phyloP scores from a whole-genome alignment of 257 asterid species.

The Solanum chiquidenum region DNA sequence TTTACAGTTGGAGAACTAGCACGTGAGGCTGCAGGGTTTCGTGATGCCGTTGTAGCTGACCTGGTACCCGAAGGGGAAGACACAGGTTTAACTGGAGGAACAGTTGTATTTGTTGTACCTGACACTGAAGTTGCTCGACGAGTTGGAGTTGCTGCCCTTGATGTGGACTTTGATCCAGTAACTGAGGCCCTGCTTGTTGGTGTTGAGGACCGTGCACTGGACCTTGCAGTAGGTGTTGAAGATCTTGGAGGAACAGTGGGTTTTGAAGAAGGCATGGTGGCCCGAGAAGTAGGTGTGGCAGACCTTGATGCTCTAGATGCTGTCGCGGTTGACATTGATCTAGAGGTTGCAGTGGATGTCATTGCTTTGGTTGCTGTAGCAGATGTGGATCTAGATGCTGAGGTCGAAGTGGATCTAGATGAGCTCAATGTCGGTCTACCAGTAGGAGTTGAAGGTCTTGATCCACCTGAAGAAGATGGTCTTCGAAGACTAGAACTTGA shows the following conservation, averaged over 20 bases:
- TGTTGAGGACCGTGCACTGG: constrained; percentile 67
- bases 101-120: constrained; percentile 23
- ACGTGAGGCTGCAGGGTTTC: constrained; percentile 45
- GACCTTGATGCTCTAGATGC: constrained; percentile 67
- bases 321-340: constrained; percentile 10
- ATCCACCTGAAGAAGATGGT: constrained; percentile 89
- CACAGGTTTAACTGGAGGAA: constrained; percentile 33
- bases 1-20: constrained; percentile 75
- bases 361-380: constrained; percentile 36
- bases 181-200: constrained; percentile 58
- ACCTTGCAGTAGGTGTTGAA: constrained; percentile 78
- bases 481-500: constrained; percentile 67
- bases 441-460: constrained; percentile 88
- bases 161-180: constrained; percentile 55
- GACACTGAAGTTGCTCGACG: constrained; percentile 47
- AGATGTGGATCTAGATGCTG: constrained; percentile 39
- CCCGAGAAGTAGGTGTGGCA: constrained; percentile 71
- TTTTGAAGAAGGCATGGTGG: constrained; percentile 43
- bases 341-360: constrained; percentile 12
- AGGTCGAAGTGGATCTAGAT: not conserved
- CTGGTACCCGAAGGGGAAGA: constrained; percentile 36
- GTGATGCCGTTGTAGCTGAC: constrained; percentile 28
- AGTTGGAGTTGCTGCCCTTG: constrained; percentile 84
- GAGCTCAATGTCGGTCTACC: constrained; percentile 64
- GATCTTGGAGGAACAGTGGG: constrained; percentile 70